Percentiles rank a stretch among this genome's conserved stretches.
Evolutionary conservation across 83 land plant species (phyloP).

Genomic region (Thuja plicata): DNA sequence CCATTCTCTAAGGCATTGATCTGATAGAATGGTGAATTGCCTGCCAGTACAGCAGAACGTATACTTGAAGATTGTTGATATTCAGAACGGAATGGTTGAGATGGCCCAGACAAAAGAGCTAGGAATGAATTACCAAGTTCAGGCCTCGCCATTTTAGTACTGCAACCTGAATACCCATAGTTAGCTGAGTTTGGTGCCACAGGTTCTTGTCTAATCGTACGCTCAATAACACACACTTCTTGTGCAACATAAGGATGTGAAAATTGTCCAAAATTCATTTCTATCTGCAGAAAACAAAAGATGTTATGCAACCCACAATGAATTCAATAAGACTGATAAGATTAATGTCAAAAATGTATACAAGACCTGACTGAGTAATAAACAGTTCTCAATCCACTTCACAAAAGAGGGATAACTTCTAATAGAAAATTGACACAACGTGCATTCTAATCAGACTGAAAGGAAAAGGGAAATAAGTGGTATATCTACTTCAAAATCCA

Average conservation of each 20-base stretch:
- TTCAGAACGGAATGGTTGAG: slow-evolving; percentile 24
- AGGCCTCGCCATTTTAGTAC: slow-evolving; percentile 11
- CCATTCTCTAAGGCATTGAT: slow-evolving; percentile 9
- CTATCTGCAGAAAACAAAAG: slow-evolving; percentile 24
- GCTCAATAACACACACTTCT: slow-evolving; percentile 28
- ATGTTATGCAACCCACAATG: not conserved
- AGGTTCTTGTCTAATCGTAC: slow-evolving; percentile 35
- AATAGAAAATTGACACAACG: not conserved
- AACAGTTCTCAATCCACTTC: not conserved
- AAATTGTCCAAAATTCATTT: slow-evolving; percentile 32
- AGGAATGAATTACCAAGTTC: slow-evolving; percentile 36
- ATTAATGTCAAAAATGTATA: not conserved
- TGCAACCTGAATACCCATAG: slow-evolving; percentile 16
- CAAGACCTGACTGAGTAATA: not conserved
- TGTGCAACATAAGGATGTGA: slow-evolving; percentile 39
- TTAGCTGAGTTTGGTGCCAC: slow-evolving; percentile 23
- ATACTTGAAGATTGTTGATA: slow-evolving; percentile 17
- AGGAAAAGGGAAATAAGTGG: not conserved
- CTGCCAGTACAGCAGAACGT: slow-evolving; percentile 5
- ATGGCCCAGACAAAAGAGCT: slow-evolving; percentile 48
- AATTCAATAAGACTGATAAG: not conserved
- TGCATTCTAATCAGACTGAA: not conserved
- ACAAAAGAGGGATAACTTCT: not conserved
- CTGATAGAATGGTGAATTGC: slow-evolving; percentile 5
- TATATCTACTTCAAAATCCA: not conserved